phyloP scores from a whole-genome alignment of 768 basidiomycete genomes.

The Holtermanniella nyarrowii region DNA sequence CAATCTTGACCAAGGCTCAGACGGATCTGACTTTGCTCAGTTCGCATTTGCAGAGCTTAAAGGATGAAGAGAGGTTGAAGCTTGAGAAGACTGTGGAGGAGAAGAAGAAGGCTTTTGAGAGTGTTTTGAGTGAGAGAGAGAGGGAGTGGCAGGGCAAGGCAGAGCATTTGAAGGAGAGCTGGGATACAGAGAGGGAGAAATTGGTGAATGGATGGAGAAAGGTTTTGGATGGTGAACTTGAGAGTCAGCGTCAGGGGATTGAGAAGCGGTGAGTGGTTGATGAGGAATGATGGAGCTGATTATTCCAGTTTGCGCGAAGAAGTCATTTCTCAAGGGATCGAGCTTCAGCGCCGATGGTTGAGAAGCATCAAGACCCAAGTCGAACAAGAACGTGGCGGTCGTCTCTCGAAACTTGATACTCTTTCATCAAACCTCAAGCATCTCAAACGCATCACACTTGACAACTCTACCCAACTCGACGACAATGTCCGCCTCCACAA shows the following conservation, averaged over 20 bases:
- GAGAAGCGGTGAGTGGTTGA: slow-evolving; percentile 63
- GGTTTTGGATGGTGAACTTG: slow-evolving; percentile 74
- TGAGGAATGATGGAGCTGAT: slow-evolving; percentile 18
- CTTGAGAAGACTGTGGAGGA: slow-evolving; percentile 63
- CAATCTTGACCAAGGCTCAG: slow-evolving; percentile 68
- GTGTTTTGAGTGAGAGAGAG: slow-evolving; percentile 56
- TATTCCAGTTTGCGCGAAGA: slow-evolving; percentile 70
- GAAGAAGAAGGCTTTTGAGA: slow-evolving; percentile 65
- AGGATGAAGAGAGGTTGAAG: slow-evolving; percentile 62
- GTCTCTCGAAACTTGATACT: slow-evolving; percentile 87
- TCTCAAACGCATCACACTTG: slow-evolving; percentile 78
- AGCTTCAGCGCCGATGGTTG: slow-evolving; percentile 93
- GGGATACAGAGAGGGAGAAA: slow-evolving; percentile 64
- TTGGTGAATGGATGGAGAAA: slow-evolving; percentile 70
- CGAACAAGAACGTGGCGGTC: slow-evolving; percentile 90
- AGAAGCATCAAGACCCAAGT: slow-evolving; percentile 91
- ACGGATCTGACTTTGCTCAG: slow-evolving; percentile 68
- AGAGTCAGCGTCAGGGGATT: slow-evolving; percentile 80
- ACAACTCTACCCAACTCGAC: slow-evolving; percentile 81
- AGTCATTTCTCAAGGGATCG: slow-evolving; percentile 91
- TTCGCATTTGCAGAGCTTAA: slow-evolving; percentile 63
- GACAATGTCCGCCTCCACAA: slow-evolving; percentile 86
- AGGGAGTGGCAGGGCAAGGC: slow-evolving; percentile 77
- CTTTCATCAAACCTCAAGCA: slow-evolving; percentile 81
- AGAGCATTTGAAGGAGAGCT: slow-evolving; percentile 68